These are phyloP conservation scores for Earliella scabrosa DNA, from an alignment of 1,284 basidiomycete species.

Conservation along the genomic window DNA sequence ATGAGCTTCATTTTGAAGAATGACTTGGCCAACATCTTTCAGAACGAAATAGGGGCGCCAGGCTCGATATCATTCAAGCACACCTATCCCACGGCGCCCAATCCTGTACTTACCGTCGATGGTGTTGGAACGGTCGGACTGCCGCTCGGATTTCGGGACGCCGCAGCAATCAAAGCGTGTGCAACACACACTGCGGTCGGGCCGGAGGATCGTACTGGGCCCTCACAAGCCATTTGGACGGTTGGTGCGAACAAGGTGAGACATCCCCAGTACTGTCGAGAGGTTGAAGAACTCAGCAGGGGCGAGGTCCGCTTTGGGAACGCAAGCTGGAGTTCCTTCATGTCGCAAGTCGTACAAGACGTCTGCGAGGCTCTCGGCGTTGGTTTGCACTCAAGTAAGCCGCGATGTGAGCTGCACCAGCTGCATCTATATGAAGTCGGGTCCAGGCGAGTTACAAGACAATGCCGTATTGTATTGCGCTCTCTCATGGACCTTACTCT, in stretches of 20 bases:
- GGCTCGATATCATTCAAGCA: too few relatives aligned
- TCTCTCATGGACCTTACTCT: neutral
- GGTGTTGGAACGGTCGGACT: constrained; percentile 41
- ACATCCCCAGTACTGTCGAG: constrained; percentile 30
- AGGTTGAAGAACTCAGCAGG: too few relatives aligned
- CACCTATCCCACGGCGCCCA: too few relatives aligned
- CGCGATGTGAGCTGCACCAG: too few relatives aligned
- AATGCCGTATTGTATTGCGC: too few relatives aligned
- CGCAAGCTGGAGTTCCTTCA: constrained; percentile 27
- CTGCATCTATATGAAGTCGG: too few relatives aligned
- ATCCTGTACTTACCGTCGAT: too few relatives aligned
- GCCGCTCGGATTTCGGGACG: constrained; percentile 34
- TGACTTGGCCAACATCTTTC: too few relatives aligned
- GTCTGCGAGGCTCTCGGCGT: too few relatives aligned
- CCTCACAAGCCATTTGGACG: constrained; percentile 34
- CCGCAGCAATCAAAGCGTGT: constrained; percentile 34
- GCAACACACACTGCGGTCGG: constrained; percentile 41
- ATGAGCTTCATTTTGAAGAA: too few relatives aligned
- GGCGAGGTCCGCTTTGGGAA: constrained; percentile 27
- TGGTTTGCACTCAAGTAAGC: too few relatives aligned
- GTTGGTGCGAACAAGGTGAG: constrained; percentile 33
- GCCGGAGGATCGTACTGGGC: constrained; percentile 26
- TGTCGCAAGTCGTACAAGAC: constrained; percentile 1
- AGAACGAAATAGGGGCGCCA: too few relatives aligned
- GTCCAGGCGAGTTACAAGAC: constrained; percentile 1